phyloP scores from a whole-genome alignment of 2,329 filamentous ascomycete species.

The Balansia obtecta region DNA sequence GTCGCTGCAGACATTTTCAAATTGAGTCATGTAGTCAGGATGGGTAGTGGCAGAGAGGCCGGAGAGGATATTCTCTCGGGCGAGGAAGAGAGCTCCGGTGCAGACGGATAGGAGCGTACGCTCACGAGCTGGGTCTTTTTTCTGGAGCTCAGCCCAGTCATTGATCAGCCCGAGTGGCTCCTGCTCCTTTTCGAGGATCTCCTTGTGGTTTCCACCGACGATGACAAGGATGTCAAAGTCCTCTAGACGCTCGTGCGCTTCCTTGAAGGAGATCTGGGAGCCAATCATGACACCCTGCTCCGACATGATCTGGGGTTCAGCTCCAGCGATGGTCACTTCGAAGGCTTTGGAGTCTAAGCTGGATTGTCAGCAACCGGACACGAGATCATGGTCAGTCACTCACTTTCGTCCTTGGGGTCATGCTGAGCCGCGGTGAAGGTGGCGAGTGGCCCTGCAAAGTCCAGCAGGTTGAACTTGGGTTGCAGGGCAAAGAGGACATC shows the following conservation, averaged over 20 bases:
- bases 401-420: slow-evolving; percentile 40
- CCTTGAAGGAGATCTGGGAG: slow-evolving; percentile 66
- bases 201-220: slow-evolving; percentile 55
- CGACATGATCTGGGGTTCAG: slow-evolving; percentile 42
- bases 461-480: slow-evolving; percentile 45
- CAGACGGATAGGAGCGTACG: slow-evolving; percentile 71
- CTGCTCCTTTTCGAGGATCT: slow-evolving; percentile 52
- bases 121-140: slow-evolving; percentile 66
- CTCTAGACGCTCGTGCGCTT: slow-evolving; percentile 59
- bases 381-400: background rate
- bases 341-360: slow-evolving; percentile 42
- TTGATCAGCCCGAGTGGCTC: slow-evolving; percentile 62
- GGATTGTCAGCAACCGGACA: background rate
- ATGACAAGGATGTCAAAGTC: slow-evolving; percentile 73
- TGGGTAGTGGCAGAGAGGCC: slow-evolving; percentile 75
- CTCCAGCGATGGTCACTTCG: slow-evolving; percentile 41
- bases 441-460: slow-evolving; percentile 44
- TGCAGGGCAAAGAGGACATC: slow-evolving; percentile 50
- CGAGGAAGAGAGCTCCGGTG: slow-evolving; percentile 68
- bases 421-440: slow-evolving; percentile 38
- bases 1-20: slow-evolving; percentile 72
- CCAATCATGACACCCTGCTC: slow-evolving; percentile 56
- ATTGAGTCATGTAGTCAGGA: slow-evolving; percentile 64
- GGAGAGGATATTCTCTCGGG: slow-evolving; percentile 62
- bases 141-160: slow-evolving; percentile 67